These are phyloP conservation scores for Blastobotrys serpentis DNA, from an alignment of 1,139 yeast species.

Conservation along the genomic window DNA sequence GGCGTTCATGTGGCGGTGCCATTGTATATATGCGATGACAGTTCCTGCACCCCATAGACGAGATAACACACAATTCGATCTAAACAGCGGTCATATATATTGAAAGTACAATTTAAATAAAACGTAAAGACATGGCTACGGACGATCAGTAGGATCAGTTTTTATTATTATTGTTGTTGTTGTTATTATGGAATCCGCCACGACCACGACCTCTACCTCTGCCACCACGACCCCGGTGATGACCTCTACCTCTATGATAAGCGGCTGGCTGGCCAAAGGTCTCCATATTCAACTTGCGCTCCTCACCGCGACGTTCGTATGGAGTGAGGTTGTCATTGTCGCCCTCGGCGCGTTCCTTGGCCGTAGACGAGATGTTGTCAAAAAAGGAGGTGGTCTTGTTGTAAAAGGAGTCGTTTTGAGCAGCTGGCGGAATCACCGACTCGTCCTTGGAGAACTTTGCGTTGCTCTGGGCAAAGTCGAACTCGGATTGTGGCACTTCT, in stretches of 20 bases:
- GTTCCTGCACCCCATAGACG: no score
- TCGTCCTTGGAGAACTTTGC: constrained; percentile 53
- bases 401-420: constrained; percentile 45
- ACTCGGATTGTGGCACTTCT: constrained; percentile 49
- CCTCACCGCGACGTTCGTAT: constrained; percentile 60
- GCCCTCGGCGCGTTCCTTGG: constrained; percentile 38
- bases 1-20: neutral
- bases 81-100: neutral
- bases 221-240: constrained; percentile 39
- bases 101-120: neutral
- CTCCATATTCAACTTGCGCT: constrained; percentile 59
- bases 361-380: constrained; percentile 67
- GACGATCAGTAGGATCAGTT: no score
- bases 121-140: no score
- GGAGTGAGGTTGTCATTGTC: constrained; percentile 35
- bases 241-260: constrained; percentile 37
- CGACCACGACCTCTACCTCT: constrained; percentile 39
- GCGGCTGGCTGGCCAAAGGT: constrained; percentile 61
- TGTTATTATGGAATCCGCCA: constrained; percentile 29
- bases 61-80: neutral
- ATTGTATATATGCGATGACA: neutral
- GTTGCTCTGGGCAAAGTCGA: constrained; percentile 67
- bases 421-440: constrained; percentile 24
- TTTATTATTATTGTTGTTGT: constrained; percentile 1
- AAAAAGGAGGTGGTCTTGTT: constrained; percentile 75